Evolutionary conservation across 345 rosid species (phyloP).

Genomic region (Populus euphratica): DNA sequence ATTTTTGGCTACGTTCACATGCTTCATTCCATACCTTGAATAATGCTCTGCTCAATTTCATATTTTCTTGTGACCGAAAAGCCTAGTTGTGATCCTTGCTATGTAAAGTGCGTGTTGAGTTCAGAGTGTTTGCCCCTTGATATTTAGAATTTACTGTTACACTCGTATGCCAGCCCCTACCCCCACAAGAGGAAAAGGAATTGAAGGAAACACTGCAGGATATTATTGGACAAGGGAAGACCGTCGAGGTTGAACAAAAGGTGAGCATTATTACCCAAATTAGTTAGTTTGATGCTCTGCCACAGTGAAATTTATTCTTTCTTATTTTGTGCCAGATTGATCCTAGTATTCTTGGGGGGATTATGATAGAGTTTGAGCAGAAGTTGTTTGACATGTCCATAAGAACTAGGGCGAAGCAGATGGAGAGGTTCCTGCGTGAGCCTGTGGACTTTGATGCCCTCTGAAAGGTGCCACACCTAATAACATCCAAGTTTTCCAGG

Average conservation of each 20-base stretch:
- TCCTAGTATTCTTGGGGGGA: constrained; percentile 87
- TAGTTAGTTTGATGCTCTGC: not conserved
- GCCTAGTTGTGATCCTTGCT: not conserved
- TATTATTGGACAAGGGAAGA: constrained; percentile 74
- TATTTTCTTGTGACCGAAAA: not conserved
- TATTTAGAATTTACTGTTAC: not conserved
- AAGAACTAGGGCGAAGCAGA: constrained; percentile 76
- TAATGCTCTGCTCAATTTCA: not conserved
- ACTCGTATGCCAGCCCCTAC: constrained; percentile 59
- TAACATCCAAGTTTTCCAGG: not conserved
- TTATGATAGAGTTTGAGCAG: constrained; percentile 72
- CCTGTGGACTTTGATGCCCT: constrained; percentile 35
- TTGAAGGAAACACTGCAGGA: constrained; percentile 75
- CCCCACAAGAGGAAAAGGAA: constrained; percentile 80
- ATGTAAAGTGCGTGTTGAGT: not conserved
- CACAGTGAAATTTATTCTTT: not conserved
- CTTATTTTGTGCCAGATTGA: constrained; percentile 54
- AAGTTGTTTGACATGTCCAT: constrained; percentile 98
- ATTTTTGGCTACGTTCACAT: no score
- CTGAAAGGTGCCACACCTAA: not conserved
- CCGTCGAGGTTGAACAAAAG: constrained; percentile 72
- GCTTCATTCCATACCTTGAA: not conserved
- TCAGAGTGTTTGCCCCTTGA: not conserved
- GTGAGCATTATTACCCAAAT: constrained; percentile 29
- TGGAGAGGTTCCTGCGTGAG: constrained; percentile 90